Evolutionary conservation across 768 basidiomycete species (phyloP).

Genomic region (Lyophyllum semitale): DNA sequence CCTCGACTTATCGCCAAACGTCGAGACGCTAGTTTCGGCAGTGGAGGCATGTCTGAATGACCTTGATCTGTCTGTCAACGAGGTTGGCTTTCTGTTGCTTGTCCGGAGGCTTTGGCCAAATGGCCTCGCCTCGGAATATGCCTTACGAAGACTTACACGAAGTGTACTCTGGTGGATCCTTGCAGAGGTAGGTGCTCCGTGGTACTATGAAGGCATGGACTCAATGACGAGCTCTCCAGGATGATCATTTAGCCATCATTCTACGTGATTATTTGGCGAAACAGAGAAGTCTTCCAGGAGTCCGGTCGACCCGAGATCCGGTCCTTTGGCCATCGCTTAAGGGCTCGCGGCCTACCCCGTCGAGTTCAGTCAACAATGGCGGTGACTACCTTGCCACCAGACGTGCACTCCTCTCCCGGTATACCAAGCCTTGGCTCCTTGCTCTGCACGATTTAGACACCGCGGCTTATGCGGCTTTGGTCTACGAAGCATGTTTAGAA

Average conservation of each 20-base stretch:
- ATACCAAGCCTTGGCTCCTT: conserved; percentile 68
- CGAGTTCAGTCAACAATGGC: conserved; percentile 55
- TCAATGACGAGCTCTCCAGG: conserved; percentile 38
- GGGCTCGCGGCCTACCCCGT: conserved; percentile 34
- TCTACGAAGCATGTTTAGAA: conserved; percentile 58
- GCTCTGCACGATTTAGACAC: conserved; percentile 67
- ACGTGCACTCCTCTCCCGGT: conserved; percentile 51
- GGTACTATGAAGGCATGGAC: background rate
- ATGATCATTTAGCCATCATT: conserved; percentile 64
- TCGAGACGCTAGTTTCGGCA: conserved; percentile 70
- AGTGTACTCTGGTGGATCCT: conserved; percentile 71
- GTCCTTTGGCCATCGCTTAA: conserved; percentile 57
- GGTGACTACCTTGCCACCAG: conserved; percentile 71
- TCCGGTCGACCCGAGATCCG: conserved; percentile 45
- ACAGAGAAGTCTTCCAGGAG: conserved; percentile 61
- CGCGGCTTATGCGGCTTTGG: conserved; percentile 46
- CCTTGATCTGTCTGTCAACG: conserved; percentile 72
- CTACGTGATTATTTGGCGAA: conserved; percentile 69
- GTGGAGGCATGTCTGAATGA: conserved; percentile 74
- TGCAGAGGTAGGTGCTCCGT: conserved; percentile 51
- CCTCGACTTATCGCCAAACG: conserved; percentile 69
- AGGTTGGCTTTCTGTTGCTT: conserved; percentile 72
- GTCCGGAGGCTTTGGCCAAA: conserved; percentile 73
- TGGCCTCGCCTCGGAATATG: conserved; percentile 72
- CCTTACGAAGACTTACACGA: conserved; percentile 58